Base-by-base conservation (phyloP, 2,329 filamentous ascomycete species). In the Pyrenophora teres region DNA sequence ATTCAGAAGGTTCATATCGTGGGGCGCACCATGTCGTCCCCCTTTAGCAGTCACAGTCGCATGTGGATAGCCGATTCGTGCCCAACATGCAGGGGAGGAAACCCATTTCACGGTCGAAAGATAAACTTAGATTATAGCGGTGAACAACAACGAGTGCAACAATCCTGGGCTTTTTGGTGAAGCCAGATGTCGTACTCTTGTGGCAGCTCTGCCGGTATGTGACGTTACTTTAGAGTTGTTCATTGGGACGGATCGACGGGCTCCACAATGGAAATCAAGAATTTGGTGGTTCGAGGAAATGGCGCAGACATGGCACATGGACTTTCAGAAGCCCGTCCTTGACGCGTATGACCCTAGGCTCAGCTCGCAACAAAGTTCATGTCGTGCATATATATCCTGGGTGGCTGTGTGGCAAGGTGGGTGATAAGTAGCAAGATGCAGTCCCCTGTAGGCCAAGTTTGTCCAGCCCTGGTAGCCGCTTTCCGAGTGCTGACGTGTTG, bases 181-280 rank as follows among this genome's bases (percentile, higher is more conserved):
- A 48, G 32, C 27, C 40, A 40, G 18, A 51, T 40, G 18, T 43
- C 31, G 42, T 50, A 9, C 33, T 40, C 31, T 30, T 50, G 21
- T 18, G 40, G 52, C 12, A 30, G 41, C 37, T 38, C 25, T 56
- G 33, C 19, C 21, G 40, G 35, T 52, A 40, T 37, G 32, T 49
- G 58, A 53, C 56, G 56, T 61, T 50, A 48, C 46, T 61, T 61
- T 61, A 59, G 56, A 59, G 58, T 59, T 30, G 27, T 30, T 59
- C 53, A 41, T 38, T 49, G 37, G 42, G 40, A 19, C 44, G 21
- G 57, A 58, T 58, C 52, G 55, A 46, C 51, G 21, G 43, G 52
- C 33, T 53, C 53, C 58, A 59, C 53, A 35, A 46, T 51, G 49
- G 40, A 31, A 49, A 50, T 50, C 40, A 50, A 42, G 44, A 38